Conservation (phyloP, 83 land plant genomes). For the Diphasiastrum complanatum region DNA sequence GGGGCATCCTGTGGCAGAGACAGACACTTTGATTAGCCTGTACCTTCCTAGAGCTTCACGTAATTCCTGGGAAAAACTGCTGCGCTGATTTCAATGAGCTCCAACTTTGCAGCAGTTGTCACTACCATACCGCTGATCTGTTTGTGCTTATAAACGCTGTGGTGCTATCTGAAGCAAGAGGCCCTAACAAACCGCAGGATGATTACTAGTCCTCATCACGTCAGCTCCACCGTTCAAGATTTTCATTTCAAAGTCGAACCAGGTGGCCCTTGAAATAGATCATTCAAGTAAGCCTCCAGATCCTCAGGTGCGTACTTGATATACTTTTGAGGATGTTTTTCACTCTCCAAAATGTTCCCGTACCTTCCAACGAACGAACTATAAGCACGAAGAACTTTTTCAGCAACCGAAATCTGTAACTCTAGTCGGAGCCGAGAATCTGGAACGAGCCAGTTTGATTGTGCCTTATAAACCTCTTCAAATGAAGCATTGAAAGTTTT, state of each 20-base stretch:
- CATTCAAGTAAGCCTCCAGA: constrained; percentile 53
- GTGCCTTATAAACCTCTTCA: constrained; percentile 74
- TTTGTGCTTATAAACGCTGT: too few relatives aligned
- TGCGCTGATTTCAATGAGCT: too few relatives aligned
- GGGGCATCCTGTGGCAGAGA: too few relatives aligned
- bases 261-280: constrained; percentile 80
- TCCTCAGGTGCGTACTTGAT: constrained; percentile 84
- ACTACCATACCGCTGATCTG: too few relatives aligned
- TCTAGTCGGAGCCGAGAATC: constrained; percentile 87
- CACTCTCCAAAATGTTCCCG: constrained; percentile 55
- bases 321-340: constrained; percentile 67
- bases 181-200: too few relatives aligned
- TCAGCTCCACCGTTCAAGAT: too few relatives aligned
- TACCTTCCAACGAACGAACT: constrained; percentile 75
- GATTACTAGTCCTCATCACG: too few relatives aligned
- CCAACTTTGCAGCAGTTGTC: too few relatives aligned
- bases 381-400: constrained; percentile 80
- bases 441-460: constrained; percentile 82
- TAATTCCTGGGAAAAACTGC: too few relatives aligned
- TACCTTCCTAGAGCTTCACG: too few relatives aligned
- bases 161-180: too few relatives aligned
- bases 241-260: constrained; percentile 19
- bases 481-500: constrained; percentile 77
- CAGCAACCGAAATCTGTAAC: constrained; percentile 66
- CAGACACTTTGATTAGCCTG: too few relatives aligned